Evolutionary conservation across 345 rosid species (phyloP), one percentile per base, ranked within the genome.

Genomic region (Rhodamnia rubescens): DNA sequence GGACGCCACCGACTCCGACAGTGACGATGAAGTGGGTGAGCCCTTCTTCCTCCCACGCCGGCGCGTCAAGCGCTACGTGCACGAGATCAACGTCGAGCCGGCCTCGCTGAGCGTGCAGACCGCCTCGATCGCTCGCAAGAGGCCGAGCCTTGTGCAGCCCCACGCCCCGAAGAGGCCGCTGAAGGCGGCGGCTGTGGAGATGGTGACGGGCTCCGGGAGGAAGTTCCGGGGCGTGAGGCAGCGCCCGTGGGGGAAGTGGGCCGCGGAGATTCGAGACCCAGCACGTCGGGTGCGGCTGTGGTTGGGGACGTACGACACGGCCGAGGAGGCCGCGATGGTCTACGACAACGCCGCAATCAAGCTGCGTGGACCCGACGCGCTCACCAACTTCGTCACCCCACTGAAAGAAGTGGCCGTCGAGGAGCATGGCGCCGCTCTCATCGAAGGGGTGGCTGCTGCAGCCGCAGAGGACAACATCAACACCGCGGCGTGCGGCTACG

Each of bases 241-340:
- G 88, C 90, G 99, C 82, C 99, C 99, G 0, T 97, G 99, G 99
- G 99, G 99, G 0, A 97, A 97, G 90, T 97, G 98, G 98, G 99
- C 99, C 16, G 99, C 99, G 7, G 99, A 97, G 96, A 97, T 97
- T 88, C 91, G 99, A 44, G 99, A 97, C 90, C 99, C 99, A 2
- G 96, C 90, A 8, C 90, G 90, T 84, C 94, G 98, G 15, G 94
- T 92, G n/a, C 89, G 99, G 89, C 89, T 96, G 26, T 97, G 99
- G 99, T 86, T 97, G 29, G 99, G 99, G 0, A 97, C 99, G 54
- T 97, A 91, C 44, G 91, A 94, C 53, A 97, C 99, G 3, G 98
- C 99, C 4, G 99, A 97, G 85, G 99, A 97, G 89, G 99, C 99
- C 1, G 99, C 99, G 11, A 92, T 92, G 85, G 98, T 95, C 16